These are phyloP conservation scores for Excoecaria agallocha DNA, from an alignment of 345 rosid genomes.

Conservation along the genomic window DNA sequence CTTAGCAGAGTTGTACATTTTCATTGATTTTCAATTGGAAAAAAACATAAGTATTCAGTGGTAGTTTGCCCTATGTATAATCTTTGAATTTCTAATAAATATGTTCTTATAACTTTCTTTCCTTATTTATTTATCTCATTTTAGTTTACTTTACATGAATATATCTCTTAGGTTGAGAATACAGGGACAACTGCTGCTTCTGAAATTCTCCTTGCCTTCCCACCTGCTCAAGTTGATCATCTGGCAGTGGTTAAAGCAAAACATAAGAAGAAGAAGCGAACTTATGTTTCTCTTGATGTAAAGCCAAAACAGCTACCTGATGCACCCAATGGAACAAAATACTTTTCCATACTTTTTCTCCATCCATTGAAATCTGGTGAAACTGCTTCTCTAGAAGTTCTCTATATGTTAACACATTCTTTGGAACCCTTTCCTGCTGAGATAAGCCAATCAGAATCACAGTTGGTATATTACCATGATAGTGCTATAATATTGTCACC, in stretches of 20 bases:
- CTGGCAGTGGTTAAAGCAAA: slow-evolving; percentile 75
- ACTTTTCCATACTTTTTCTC: slow-evolving; percentile 48
- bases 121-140: background rate
- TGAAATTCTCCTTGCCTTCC: slow-evolving; percentile 78
- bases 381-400: slow-evolving; percentile 72
- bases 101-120: background rate
- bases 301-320: slow-evolving; percentile 63
- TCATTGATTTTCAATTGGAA: background rate
- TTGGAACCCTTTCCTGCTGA: slow-evolving; percentile 90
- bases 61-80: background rate
- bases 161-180: slow-evolving; percentile 66
- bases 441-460: slow-evolving; percentile 91
- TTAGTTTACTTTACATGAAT: background rate
- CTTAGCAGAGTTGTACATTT: background rate
- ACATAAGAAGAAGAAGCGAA: slow-evolving; percentile 79
- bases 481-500: slow-evolving; percentile 76
- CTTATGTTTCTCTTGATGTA: slow-evolving; percentile 55
- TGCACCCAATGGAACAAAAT: slow-evolving; percentile 68
- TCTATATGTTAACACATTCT: slow-evolving; percentile 73
- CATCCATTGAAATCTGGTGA: slow-evolving; percentile 62
- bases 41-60: background rate
- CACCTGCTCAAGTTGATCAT: slow-evolving; percentile 65
- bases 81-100: background rate
- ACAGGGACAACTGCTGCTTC: slow-evolving; percentile 57
- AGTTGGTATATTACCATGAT: slow-evolving; percentile 80